A percentile compares a stretch with the other conserved stretches of the same genome.
phyloP scores from a whole-genome alignment of 2,329 filamentous ascomycete species.

The Cercospora sp. region DNA sequence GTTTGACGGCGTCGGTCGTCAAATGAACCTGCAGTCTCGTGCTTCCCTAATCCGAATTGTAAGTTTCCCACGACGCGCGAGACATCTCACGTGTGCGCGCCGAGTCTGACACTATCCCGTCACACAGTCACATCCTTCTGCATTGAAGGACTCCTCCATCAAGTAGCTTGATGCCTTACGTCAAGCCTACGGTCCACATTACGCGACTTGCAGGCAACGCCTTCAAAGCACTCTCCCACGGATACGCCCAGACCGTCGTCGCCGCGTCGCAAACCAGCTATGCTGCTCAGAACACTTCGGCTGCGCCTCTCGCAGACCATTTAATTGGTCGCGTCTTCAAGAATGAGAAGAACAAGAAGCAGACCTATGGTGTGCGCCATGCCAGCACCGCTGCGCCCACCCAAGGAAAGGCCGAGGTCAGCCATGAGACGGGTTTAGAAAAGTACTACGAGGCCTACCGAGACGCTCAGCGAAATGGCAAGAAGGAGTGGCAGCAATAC shows the following conservation, averaged over 20 bases:
- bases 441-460: constrained; percentile 92
- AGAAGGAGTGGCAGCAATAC: constrained; percentile 82
- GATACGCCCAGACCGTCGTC: constrained; percentile 96
- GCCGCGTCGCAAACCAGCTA: constrained; percentile 86
- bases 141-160: constrained; percentile 60
- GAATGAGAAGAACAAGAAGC: constrained; percentile 34
- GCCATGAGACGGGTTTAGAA: constrained; percentile 63
- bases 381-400: constrained; percentile 41
- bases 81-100: constrained; percentile 20
- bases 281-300: constrained; percentile 62
- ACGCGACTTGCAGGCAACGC: constrained; percentile 75
- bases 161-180: constrained; percentile 80
- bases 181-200: constrained; percentile 75
- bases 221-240: constrained; percentile 88
- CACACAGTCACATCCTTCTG: constrained; percentile 50
- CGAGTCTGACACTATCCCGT: constrained; percentile 27
- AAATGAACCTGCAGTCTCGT: constrained; percentile 91
- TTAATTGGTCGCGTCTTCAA: constrained; percentile 53
- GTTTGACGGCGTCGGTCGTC: constrained; percentile 86
- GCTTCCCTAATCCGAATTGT: constrained; percentile 21
- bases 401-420: constrained; percentile 35
- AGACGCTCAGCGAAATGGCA: constrained; percentile 68
- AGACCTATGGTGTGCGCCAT: constrained; percentile 40
- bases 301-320: constrained; percentile 55
- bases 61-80: constrained; percentile 14